Evolutionary conservation across 2,329 filamentous ascomycete genomes (phyloP).

Genomic region (Penicillium vulpinum): DNA sequence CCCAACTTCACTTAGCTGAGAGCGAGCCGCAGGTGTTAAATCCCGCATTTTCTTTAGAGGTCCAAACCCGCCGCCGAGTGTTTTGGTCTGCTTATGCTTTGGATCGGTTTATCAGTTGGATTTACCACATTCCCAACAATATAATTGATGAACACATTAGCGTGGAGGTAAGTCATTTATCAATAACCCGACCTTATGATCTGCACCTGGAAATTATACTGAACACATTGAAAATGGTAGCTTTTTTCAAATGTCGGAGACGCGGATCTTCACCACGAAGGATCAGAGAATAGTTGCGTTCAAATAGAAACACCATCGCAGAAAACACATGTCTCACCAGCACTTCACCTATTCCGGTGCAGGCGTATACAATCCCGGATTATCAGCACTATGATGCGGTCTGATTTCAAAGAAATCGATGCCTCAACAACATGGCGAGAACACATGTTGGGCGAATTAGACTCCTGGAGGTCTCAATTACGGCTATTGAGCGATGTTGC

Average conservation of each 20-base stretch:
- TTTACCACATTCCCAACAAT: slow-evolving; percentile 19
- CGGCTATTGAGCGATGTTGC: slow-evolving; percentile 12
- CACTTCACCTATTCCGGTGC: slow-evolving; percentile 17
- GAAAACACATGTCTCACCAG: slow-evolving; percentile 17
- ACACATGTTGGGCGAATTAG: slow-evolving; percentile 17
- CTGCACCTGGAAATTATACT: too few species aligned
- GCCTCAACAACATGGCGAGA: slow-evolving; percentile 11
- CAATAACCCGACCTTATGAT: too few species aligned
- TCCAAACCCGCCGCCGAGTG: slow-evolving; percentile 18
- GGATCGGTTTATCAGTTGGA: slow-evolving; percentile 19
- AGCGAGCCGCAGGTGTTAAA: slow-evolving; percentile 8
- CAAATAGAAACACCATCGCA: slow-evolving; percentile 8
- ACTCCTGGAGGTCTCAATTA: slow-evolving; percentile 16
- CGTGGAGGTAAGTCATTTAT: slow-evolving; percentile 7
- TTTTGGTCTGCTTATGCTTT: slow-evolving; percentile 21
- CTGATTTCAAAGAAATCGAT: slow-evolving; percentile 13
- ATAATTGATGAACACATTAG: slow-evolving; percentile 17
- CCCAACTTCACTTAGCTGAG: slow-evolving; percentile 13
- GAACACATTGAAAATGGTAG: slow-evolving; percentile 1
- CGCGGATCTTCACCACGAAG: slow-evolving; percentile 3
- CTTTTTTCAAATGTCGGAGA: slow-evolving; percentile 19
- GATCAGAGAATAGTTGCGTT: not conserved
- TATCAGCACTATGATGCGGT: slow-evolving; percentile 16
- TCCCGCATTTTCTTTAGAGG: slow-evolving; percentile 5
- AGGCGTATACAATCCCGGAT: slow-evolving; percentile 19